These are phyloP conservation scores for Colletotrichum incanum DNA, from an alignment of 2,329 filamentous ascomycete genomes.

Conservation along the genomic window DNA sequence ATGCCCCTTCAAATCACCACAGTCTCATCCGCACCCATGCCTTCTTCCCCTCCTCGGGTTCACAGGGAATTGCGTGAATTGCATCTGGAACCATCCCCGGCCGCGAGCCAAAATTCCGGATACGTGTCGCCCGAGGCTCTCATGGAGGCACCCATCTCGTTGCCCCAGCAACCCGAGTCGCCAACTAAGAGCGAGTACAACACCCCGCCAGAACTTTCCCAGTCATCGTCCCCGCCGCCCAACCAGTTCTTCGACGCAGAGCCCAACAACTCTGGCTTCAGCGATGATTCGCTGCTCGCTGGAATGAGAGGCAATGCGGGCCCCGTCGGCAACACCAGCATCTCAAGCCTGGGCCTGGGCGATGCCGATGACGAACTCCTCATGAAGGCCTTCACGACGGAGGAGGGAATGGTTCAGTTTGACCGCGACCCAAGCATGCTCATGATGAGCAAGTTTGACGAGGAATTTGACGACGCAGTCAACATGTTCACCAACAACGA, in stretches of 20 bases:
- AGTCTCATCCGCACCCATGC: conserved; percentile 64
- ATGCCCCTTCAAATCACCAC: conserved; percentile 50
- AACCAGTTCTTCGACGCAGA: conserved; percentile 65
- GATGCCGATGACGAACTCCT: conserved; percentile 64
- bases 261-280: conserved; percentile 51
- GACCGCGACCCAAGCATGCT: conserved; percentile 65
- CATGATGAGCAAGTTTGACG: conserved; percentile 69
- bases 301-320: conserved; percentile 45
- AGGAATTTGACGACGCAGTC: conserved; percentile 65
- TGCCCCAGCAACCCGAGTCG: conserved; percentile 58
- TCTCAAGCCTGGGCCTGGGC: conserved; percentile 50
- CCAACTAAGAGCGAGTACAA: conserved; percentile 71
- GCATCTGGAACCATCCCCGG: conserved; percentile 57
- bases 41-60: conserved; percentile 49
- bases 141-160: conserved; percentile 52
- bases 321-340: conserved; percentile 33
- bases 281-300: conserved; percentile 51
- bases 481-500: conserved; percentile 68
- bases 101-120: conserved; percentile 58
- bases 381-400: conserved; percentile 60
- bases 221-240: conserved; percentile 71
- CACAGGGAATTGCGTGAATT: conserved; percentile 54
- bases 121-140: conserved; percentile 66
- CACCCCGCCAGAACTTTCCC: conserved; percentile 74
- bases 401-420: conserved; percentile 60